Conservation (phyloP, 148 eudicot genomes). For the Nepenthes gracilis region DNA sequence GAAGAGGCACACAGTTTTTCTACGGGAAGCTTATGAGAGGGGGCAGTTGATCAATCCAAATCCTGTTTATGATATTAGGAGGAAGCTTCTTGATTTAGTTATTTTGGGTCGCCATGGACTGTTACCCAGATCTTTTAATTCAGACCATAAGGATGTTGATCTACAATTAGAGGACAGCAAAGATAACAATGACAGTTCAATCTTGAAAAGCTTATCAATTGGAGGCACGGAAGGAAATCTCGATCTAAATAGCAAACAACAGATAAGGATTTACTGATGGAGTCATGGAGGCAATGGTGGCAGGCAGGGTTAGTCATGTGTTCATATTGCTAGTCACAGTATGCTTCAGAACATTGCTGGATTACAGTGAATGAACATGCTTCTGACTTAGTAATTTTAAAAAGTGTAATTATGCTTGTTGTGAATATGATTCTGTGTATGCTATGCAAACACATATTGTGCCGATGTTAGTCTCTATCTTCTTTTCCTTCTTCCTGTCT, state of each 20-base stretch:
- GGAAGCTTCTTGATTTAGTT: conserved; percentile 80
- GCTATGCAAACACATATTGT: too few relatives aligned
- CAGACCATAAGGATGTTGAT: conserved; percentile 17
- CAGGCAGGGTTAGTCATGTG: too few relatives aligned
- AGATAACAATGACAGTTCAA: conserved; percentile 1
- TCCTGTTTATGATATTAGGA: conserved; percentile 65
- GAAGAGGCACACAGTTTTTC: conserved; percentile 70
- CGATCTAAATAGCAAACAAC: neutral
- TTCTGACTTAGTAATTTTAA: too few relatives aligned
- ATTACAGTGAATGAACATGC: too few relatives aligned
- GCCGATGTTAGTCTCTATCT: too few relatives aligned
- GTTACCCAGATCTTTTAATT: conserved; percentile 9
- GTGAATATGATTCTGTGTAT: too few relatives aligned
- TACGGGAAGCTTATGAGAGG: conserved; percentile 88
- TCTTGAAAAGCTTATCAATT: neutral
- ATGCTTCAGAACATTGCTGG: too few relatives aligned
- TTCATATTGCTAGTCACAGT: too few relatives aligned
- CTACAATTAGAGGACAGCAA: conserved; percentile 6
- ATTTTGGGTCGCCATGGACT: conserved; percentile 60
- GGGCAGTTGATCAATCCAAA: conserved; percentile 67
- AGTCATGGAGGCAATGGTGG: too few relatives aligned
- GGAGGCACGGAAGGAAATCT: neutral
- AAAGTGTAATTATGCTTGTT: too few relatives aligned
- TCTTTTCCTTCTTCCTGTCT: too few relatives aligned
- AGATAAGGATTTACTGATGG: too few relatives aligned